Evolutionary conservation across 2,329 filamentous ascomycete genomes (phyloP), one percentile per base, ranked within the genome.

Genomic region (Cladobotryum mycophilum): DNA sequence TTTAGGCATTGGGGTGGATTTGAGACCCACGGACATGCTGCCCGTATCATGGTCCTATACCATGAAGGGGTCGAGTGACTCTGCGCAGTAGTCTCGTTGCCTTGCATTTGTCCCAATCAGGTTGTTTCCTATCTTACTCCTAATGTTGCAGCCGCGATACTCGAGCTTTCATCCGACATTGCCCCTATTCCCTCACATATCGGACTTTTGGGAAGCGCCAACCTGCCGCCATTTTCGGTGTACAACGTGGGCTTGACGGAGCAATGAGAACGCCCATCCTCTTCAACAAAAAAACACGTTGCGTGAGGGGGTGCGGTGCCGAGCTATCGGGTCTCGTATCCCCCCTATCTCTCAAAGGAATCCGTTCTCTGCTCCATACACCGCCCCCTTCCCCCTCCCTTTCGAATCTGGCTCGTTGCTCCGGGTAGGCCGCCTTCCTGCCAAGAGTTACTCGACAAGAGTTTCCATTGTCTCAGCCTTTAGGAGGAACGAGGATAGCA

Each of bases 201-300:
- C 46, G 49, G 34, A 25, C 15, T 22, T 47, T 43, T 36, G 17
- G 30, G 44, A 25, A 25, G 25, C 17, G 43, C 37, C 42, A 41
- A 30, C 48, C 14, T 18, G 30, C 36, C 36, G 36, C 17, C 36
- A 38, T 38, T 41, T 42, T 45, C 36, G 36, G 41, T 48, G 50
- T 45, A 48, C 40, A 41, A 45, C 50, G 18, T 40, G 36, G 37
- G 45, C 50, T 30, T 48, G 41, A 42, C 36, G 30, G 38, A 42
- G 25, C 25, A 37, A 36, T 48, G 50, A 40, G 25, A 45, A 12
- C 41, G 50, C 50, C 50, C 50, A 52, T 48, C 15, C 35, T 45
- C 41, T 41, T 17, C 36, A 48, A 20, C 18, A 18, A 38, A 20
- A 17, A 18, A 38, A 8, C 9, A 30, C 4, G n/a, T n/a, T n/a